These are phyloP conservation scores for Lactifluus rugatus DNA, from an alignment of 768 basidiomycete genomes.

Conservation along the genomic window DNA sequence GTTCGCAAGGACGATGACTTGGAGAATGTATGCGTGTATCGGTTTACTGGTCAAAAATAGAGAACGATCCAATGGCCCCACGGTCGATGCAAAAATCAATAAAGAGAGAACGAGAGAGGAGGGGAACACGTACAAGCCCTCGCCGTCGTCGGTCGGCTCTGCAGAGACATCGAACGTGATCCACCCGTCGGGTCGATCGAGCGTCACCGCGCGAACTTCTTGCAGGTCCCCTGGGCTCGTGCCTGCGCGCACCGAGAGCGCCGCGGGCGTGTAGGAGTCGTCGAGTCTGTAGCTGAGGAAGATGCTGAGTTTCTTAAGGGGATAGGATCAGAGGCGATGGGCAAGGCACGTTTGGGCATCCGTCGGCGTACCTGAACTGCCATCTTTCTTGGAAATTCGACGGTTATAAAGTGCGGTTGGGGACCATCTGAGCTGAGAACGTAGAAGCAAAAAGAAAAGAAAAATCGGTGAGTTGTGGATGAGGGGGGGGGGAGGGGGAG, in stretches of 20 bases:
- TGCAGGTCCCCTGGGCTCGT: conserved; percentile 88
- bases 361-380: conserved; percentile 62
- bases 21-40: conserved; percentile 80
- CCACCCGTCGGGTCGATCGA: conserved; percentile 94
- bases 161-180: conserved; percentile 77
- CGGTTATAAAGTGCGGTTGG: conserved; percentile 91
- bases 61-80: too few species aligned
- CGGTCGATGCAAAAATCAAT: background rate
- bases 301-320: conserved; percentile 90
- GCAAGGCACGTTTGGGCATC: too few species aligned
- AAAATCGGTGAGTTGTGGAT: background rate
- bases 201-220: conserved; percentile 75
- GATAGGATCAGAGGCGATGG: too few species aligned
- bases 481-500: background rate
- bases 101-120: background rate
- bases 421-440: conserved; percentile 74
- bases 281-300: conserved; percentile 73
- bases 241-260: conserved; percentile 83
- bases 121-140: conserved; percentile 52
- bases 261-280: conserved; percentile 95
- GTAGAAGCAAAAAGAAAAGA: background rate
- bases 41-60: conserved; percentile 50
- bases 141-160: conserved; percentile 69
- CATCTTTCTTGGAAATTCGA: conserved; percentile 87
- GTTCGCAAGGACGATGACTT: conserved; percentile 84